A percentile compares a stretch with the other conserved stretches of the same genome.
phyloP scores from a whole-genome alignment of 257 asterid genomes.

The Craterostigma plantagineum region DNA sequence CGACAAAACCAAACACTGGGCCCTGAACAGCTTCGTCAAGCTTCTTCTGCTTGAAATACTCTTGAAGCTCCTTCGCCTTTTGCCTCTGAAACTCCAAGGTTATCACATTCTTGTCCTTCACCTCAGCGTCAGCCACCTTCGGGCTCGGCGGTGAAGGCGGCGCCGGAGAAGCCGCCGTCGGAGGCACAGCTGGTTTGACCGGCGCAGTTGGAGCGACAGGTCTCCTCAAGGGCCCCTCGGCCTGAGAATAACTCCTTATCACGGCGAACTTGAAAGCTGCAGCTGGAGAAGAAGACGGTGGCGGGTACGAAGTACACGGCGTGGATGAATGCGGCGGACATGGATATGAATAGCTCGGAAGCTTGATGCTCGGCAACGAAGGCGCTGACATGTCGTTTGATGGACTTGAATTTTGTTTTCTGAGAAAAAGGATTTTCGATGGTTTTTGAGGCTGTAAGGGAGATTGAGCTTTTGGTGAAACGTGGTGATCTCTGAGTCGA shows the following conservation, averaged over 20 bases:
- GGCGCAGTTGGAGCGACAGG: slow-evolving; percentile 64
- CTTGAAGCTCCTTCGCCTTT: slow-evolving; percentile 90
- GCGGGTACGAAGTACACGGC: slow-evolving; percentile 14
- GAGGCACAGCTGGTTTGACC: slow-evolving; percentile 56
- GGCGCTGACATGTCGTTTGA: slow-evolving; percentile 34
- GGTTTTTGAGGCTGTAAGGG: no score
- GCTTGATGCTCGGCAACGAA: slow-evolving; percentile 34
- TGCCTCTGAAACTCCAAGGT: slow-evolving; percentile 92
- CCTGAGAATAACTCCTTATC: slow-evolving; percentile 51
- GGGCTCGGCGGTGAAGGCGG: slow-evolving; percentile 20
- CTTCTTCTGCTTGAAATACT: slow-evolving; percentile 84
- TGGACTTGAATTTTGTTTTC: no score
- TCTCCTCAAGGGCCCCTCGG: slow-evolving; percentile 82
- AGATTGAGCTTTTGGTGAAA: no score
- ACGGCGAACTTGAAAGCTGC: slow-evolving; percentile 33
- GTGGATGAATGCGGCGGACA: slow-evolving; percentile 8
- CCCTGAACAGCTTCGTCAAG: slow-evolving; percentile 72
- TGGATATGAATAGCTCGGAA: slow-evolving; percentile 12
- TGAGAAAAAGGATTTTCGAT: no score
- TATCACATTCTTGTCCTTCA: slow-evolving; percentile 18
- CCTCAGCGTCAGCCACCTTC: slow-evolving; percentile 33
- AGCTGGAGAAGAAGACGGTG: slow-evolving; percentile 15
- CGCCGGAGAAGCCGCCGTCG: slow-evolving; percentile 16
- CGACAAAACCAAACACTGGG: slow-evolving; percentile 84
- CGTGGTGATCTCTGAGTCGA: no score